A percentile compares a stretch with the other conserved stretches of the same genome.
These are phyloP conservation scores for Daldinia sp. DNA, from an alignment of 2,329 filamentous ascomycete genomes.

Conservation along the genomic window DNA sequence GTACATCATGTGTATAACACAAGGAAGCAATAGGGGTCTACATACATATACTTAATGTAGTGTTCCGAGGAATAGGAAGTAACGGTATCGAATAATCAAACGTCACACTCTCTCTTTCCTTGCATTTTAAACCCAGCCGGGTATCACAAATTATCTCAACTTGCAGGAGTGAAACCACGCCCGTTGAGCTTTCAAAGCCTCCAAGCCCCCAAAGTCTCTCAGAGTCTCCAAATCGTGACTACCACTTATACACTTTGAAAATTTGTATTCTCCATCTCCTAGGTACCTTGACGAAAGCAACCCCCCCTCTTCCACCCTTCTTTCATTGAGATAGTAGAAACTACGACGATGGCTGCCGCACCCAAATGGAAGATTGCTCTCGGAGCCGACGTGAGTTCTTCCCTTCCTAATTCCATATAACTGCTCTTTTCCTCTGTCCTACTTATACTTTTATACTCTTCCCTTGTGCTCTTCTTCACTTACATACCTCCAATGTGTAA, in stretches of 20 bases:
- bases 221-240: neutral
- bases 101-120: slow-evolving; percentile 2
- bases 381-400: slow-evolving; percentile 61
- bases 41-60: neutral
- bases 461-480: neutral
- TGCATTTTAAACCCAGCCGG: neutral
- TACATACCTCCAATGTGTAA: neutral
- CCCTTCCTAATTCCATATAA: neutral
- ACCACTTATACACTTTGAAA: neutral
- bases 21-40: neutral
- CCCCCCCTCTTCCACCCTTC: too few relatives aligned
- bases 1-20: neutral
- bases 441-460: neutral
- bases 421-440: neutral
- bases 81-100: slow-evolving; percentile 12
- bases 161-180: neutral
- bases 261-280: slow-evolving; percentile 3
- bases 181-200: neutral
- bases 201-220: neutral
- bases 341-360: slow-evolving; percentile 50
- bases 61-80: slow-evolving; percentile 19
- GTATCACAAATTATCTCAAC: neutral
- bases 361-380: slow-evolving; percentile 62
- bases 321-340: neutral
- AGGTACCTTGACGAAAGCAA: neutral